Conservation (phyloP, 1,284 basidiomycete species). For the Puccinia triticina region DNA sequence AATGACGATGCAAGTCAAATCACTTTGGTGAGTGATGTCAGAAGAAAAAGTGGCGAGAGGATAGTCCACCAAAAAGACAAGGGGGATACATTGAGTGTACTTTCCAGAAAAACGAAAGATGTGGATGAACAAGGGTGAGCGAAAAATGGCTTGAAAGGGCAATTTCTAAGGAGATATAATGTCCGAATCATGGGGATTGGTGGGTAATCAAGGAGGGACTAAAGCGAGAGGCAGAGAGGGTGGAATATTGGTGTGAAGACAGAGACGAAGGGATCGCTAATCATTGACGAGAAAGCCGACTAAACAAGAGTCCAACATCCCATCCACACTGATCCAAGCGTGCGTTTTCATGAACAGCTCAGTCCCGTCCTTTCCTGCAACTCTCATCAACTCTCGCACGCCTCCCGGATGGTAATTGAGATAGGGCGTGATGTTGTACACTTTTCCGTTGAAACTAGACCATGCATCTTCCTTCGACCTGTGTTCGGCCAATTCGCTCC, state of each 20-base stretch:
- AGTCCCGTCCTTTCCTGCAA: slow-evolving; percentile 90
- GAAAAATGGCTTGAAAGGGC: too few species aligned
- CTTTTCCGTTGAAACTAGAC: slow-evolving; percentile 88
- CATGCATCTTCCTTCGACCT: slow-evolving; percentile 85
- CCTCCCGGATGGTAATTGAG: slow-evolving; percentile 91
- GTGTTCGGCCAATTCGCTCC: slow-evolving; percentile 80
- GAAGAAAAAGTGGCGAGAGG: too few species aligned
- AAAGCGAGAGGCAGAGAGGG: not conserved
- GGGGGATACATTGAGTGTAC: too few species aligned
- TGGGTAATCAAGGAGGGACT: not conserved
- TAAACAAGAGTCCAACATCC: slow-evolving; percentile 87
- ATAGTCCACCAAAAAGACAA: too few species aligned
- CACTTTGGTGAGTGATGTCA: too few species aligned
- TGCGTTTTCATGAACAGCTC: slow-evolving; percentile 78
- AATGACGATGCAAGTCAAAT: too few species aligned
- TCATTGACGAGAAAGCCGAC: slow-evolving; percentile 76
- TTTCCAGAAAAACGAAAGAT: too few species aligned
- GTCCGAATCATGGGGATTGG: not conserved
- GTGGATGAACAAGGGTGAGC: too few species aligned
- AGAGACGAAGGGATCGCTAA: not conserved
- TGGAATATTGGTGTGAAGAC: not conserved
- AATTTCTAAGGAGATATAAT: too few species aligned
- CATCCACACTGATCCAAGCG: slow-evolving; percentile 91
- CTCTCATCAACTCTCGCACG: slow-evolving; percentile 89
- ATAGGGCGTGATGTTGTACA: slow-evolving; percentile 96